Evolutionary conservation across 768 basidiomycete species (phyloP).

Genomic region (Suillus ampliporus): DNA sequence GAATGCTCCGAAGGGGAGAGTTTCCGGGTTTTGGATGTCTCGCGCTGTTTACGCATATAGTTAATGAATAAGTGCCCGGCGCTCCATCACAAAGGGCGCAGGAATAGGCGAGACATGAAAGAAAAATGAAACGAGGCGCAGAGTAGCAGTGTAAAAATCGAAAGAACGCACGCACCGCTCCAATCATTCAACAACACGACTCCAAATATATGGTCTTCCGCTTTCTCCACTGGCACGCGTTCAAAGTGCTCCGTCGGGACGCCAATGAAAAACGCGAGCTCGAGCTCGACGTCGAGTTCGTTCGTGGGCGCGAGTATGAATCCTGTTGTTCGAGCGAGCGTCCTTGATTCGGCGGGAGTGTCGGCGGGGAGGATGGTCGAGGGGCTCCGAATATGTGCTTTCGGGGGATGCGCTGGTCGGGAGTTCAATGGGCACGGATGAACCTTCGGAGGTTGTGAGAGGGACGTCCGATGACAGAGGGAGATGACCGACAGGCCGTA

Average conservation of each 20-base stretch:
- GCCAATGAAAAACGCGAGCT: constrained; percentile 11
- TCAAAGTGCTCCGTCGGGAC: constrained; percentile 7
- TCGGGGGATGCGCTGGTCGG: not conserved
- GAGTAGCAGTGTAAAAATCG: too few relatives aligned
- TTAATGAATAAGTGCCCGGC: not conserved
- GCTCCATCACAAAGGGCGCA: not conserved
- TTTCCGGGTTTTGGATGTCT: constrained; percentile 9
- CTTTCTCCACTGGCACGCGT: constrained; percentile 8
- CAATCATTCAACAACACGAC: constrained; percentile 12
- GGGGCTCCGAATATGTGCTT: not conserved
- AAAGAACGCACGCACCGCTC: constrained; percentile 4
- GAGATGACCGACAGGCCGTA: constrained; percentile 10
- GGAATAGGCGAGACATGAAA: not conserved
- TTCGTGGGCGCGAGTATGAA: constrained; percentile 7
- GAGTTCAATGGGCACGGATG: not conserved
- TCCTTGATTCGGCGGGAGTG: not conserved
- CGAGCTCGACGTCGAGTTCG: constrained; percentile 9
- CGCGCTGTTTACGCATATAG: not conserved
- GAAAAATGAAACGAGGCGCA: not conserved
- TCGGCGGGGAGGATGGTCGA: not conserved
- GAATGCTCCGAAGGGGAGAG: constrained; percentile 9
- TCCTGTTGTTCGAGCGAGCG: not conserved
- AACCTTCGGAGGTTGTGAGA: not conserved
- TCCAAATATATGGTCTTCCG: constrained; percentile 12
- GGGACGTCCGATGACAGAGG: not conserved